Evolutionary conservation across 306 rosid genomes (phyloP), one percentile per base, ranked within the genome.

Genomic region (Dryas drummondii): DNA sequence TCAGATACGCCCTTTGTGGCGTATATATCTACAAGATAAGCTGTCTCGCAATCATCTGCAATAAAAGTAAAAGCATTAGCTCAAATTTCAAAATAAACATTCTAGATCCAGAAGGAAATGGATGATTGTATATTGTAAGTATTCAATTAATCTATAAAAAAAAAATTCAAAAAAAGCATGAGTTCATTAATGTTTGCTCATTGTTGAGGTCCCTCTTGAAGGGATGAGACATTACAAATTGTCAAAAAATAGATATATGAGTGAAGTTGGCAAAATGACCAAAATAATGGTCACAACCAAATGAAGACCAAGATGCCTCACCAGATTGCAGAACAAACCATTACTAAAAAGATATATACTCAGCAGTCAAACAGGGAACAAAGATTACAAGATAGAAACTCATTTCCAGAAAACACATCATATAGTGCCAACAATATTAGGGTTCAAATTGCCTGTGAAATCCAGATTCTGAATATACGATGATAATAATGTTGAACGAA

Each of bases 1-100:
- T 88, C 89, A 59, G 98, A 88, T 84, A 75, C 85, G 85, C 90
- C 96, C 75, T 54, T 86, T 22, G 81, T 82, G 83, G 84, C 88
- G 70, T 88, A 82, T 56, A 84, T 81, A 61, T 91, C 97, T 66
- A 93, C 91, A 69, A 89, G 80, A 74, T 68, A 75, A 75, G 83
- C 77, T 73, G 77, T 77, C 80, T 75, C 80, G 47, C 67, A 80
- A 70, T 76, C 80, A 80, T 81, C 97, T 91, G 87, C 88, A 79
- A 76, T 78, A 86, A 40, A 78, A 80, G 81, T 56, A 76, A 68
- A 41, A 79, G 58, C 4, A 22, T 57, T 4, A 66, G 78, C 75
- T 71, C 41, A 80, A 77, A 42, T 27, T 72, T 46, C n/a, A 49
- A 14, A 14, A 22, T 22, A 32, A 26, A 13, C 12, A 62, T 17